Evolutionary conservation across 2,329 filamentous ascomycete genomes (phyloP), one percentile per base, ranked within the genome.

Genomic region (Monilinia fructicola): DNA sequence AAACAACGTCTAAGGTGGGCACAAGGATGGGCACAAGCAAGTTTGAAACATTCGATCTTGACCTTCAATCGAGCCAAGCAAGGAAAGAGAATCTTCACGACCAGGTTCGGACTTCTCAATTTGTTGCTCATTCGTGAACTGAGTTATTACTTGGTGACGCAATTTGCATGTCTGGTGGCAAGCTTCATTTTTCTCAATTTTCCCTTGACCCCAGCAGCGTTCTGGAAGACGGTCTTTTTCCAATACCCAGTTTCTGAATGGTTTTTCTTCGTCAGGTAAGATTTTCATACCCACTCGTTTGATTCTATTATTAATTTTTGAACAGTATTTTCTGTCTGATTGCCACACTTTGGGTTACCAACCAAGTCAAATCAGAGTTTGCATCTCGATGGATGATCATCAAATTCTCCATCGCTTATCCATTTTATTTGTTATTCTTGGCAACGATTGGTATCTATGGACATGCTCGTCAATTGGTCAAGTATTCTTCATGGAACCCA

Each of bases 1-100:
- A 82, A 82, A 71, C 81, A 83, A 67, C 78, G 81, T 21, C 76
- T 82, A 28, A 75, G 81, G 65, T 83, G 81, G 81, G 78, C 81
- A 5, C 81, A 83, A 70, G 81, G 81, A 53, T 83, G 81, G 81
- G 78, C 79, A 5, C 81, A 82, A 71, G 81, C 81, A 23, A 80
- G 76, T 48, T 75, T 79, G 70, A 74, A 76, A 31, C 80, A 83
- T 69, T 70, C 78, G 60, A 76, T 78, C 42, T 76, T 82, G 68
- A 72, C 78, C 40, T 82, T 79, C 77, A 79, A 76, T 48, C 78
- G 78, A 35, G 76, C 79, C 35, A 58, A 61, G 21, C 73, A 77
- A 40, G 76, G 76, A 52, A 68, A 65, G 61, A 77, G 81, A 2
- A 75, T 67, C 44, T 73, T 77, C 60, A 77, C 73, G 26, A 75